phyloP scores from a whole-genome alignment of 2,329 filamentous ascomycete genomes.

The Monilinia polystroma region DNA sequence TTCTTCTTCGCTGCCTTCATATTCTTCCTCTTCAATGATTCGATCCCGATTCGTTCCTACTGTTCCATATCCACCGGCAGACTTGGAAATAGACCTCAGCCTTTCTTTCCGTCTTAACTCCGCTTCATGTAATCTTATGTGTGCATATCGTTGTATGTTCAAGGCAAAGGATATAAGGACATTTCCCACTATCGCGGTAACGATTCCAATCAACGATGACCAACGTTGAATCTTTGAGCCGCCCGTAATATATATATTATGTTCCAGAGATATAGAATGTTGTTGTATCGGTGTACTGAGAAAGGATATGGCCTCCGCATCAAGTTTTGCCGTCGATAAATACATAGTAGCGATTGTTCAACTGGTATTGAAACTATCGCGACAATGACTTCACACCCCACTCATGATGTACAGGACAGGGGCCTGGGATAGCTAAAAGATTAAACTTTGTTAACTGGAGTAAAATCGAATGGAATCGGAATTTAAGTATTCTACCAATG shows the following conservation, averaged over 20 bases:
- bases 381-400: constrained; percentile 29
- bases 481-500: background rate
- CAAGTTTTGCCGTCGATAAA: constrained; percentile 31
- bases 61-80: constrained; percentile 46
- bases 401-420: constrained; percentile 22
- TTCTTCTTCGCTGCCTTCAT: constrained; percentile 49
- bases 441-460: background rate
- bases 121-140: constrained; percentile 77
- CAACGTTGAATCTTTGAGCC: constrained; percentile 63
- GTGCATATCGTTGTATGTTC: constrained; percentile 94
- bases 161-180: constrained; percentile 91
- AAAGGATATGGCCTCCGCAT: constrained; percentile 28
- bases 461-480: background rate
- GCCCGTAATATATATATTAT: constrained; percentile 28
- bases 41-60: constrained; percentile 39
- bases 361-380: constrained; percentile 17
- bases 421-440: constrained; percentile 18
- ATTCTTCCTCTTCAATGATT: constrained; percentile 10
- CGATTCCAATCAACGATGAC: constrained; percentile 93
- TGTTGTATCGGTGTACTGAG: constrained; percentile 22
- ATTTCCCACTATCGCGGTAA: constrained; percentile 90
- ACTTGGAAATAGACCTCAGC: constrained; percentile 50
- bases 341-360: constrained; percentile 34
- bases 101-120: constrained; percentile 57
- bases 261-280: constrained; percentile 8